A percentile compares a stretch with the other conserved stretches of the same genome.
These are phyloP conservation scores for Protomyces arabidopsidicola DNA, from an alignment of 1,139 yeast species.

Conservation along the genomic window DNA sequence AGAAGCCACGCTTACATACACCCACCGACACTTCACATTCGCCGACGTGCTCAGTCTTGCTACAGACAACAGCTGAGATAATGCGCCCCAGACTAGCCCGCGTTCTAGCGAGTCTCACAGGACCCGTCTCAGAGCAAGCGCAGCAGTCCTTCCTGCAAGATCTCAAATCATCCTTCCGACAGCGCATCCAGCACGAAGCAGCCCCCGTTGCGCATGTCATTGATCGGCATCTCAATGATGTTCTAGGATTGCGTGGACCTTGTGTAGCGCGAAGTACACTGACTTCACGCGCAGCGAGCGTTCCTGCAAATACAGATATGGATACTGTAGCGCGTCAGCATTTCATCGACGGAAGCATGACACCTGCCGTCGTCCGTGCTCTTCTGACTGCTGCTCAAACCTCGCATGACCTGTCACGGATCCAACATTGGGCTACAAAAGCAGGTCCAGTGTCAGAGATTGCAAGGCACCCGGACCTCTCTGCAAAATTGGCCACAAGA, in stretches of 20 bases:
- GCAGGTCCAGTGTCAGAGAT: neutral
- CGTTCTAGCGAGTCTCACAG: constrained; percentile 10
- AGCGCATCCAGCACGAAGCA: constrained; percentile 12
- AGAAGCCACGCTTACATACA: too few species aligned
- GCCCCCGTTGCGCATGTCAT: constrained; percentile 6
- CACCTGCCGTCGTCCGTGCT: neutral
- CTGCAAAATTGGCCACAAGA: constrained; percentile 12
- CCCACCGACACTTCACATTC: too few species aligned
- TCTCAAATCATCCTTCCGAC: constrained; percentile 17
- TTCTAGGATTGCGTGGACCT: neutral
- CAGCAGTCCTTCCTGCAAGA: constrained; percentile 16
- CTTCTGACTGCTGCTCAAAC: constrained; percentile 1
- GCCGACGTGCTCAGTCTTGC: too few species aligned
- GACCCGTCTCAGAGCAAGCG: constrained; percentile 13
- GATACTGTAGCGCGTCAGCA: constrained; percentile 1
- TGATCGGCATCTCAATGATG: constrained; percentile 7
- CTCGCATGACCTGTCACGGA: neutral
- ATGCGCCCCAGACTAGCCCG: neutral
- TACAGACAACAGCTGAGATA: too few species aligned
- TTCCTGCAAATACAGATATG: neutral
- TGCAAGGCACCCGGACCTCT: neutral
- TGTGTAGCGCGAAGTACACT: neutral
- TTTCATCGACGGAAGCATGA: constrained; percentile 10
- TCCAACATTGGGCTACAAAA: constrained; percentile 1
- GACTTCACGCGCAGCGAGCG: neutral